Percentiles rank a stretch among this genome's conserved stretches.
These are phyloP conservation scores for Onygenales sp. DNA, from an alignment of 2,329 filamentous ascomycete genomes.

Conservation along the genomic window DNA sequence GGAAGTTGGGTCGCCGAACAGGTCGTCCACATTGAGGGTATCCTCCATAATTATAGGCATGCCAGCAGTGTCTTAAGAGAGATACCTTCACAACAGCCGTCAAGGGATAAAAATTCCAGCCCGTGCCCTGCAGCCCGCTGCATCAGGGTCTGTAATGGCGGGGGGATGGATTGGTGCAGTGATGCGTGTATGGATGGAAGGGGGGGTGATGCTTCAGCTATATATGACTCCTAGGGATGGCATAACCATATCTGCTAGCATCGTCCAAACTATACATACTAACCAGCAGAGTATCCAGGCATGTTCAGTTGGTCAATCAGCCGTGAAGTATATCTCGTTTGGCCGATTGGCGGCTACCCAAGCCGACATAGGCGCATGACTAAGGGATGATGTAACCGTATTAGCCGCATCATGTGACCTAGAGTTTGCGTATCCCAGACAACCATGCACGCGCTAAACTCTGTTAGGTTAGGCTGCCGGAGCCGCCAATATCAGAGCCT, in stretches of 20 bases:
- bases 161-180: not conserved
- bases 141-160: not conserved
- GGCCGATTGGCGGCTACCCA: not conserved
- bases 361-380: not conserved
- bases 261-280: too few species aligned
- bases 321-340: not conserved
- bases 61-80: conserved; percentile 1
- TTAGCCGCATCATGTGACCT: not conserved
- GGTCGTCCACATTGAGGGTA: conserved; percentile 57
- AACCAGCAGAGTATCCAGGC: too few species aligned
- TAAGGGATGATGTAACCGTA: not conserved
- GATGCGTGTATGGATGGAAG: not conserved
- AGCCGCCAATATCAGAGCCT: not conserved
- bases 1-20: conserved; percentile 59
- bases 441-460: not conserved
- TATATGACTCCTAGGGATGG: too few species aligned
- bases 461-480: not conserved
- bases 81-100: too few species aligned
- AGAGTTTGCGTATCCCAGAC: not conserved
- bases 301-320: too few species aligned
- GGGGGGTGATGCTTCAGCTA: too few species aligned
- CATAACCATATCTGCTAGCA: too few species aligned
- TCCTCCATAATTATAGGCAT: conserved; percentile 50
- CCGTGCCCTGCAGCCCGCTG: not conserved
- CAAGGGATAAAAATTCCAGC: not conserved